Evolutionary conservation across 2,329 filamentous ascomycete species (phyloP), one percentile per base, ranked within the genome.

Genomic region (Fusarium luffae): DNA sequence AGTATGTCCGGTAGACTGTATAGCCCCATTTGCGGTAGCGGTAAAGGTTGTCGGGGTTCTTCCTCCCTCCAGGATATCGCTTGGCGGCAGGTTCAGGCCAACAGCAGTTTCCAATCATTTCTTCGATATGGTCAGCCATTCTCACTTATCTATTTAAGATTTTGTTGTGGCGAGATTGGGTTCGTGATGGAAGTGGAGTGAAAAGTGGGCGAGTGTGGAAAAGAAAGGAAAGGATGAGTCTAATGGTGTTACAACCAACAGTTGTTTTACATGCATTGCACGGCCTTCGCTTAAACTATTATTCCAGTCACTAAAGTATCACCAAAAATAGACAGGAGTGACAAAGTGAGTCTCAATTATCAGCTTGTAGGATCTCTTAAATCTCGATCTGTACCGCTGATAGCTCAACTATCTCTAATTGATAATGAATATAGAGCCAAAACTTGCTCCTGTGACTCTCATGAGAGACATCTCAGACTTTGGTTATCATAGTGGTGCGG

Each of bases 341-440:
- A 21, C n/a, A 16, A 32, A 9, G 4, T n/a, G 16, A 37, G 9
- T n/a, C 9, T 10, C 8, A 2, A 37, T 11, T 18, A n/a, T 34
- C 16, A 18, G 10, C 8, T 10, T 10, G 8, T 5, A 18, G 32
- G 2, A 5, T 9, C 0, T 18, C 18, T 18, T 0, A 3, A 6
- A 34, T 34, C 2, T 9, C 0, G 0, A 9, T 34, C 0, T 5
- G 4, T 18, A 21, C 14, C 21, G 10, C 46, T 23, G 13, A 21
- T 48, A 48, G 46, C 27, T 32, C 2, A 32, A 12, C 7, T 32
- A 8, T 10, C 2, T 48, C 0, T 9, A 7, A 21, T 11, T 32
- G 13, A 32, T 27, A n/a, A 0, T 32, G 0, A 11, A 21, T 18
- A 4, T 10, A 4, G 4, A 48, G 13, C 44, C 4, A 28, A 4